These are phyloP conservation scores for Vigna trinervia DNA, from an alignment of 306 rosid species.

Conservation along the genomic window DNA sequence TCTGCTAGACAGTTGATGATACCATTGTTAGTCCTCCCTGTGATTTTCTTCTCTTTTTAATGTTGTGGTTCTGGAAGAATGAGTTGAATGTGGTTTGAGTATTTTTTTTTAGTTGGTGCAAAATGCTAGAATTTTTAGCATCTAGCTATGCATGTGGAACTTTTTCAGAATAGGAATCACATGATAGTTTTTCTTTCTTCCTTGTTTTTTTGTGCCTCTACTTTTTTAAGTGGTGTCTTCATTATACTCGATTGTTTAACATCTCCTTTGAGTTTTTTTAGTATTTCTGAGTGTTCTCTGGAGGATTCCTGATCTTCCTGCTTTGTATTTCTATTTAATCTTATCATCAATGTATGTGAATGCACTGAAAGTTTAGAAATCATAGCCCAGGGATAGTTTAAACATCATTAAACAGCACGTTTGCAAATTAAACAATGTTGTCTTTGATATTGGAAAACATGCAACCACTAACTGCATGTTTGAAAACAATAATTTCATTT, in stretches of 20 bases:
- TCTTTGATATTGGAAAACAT: neutral
- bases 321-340: neutral
- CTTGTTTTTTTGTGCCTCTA: neutral
- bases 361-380: neutral
- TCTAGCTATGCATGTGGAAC: neutral
- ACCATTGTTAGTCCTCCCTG: neutral
- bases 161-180: neutral
- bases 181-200: neutral
- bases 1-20: slow-evolving; percentile 12
- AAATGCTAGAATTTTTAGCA: no score
- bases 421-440: slow-evolving; percentile 5
- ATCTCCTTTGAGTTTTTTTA: neutral
- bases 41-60: neutral
- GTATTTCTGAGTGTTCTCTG: neutral
- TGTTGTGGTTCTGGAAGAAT: neutral
- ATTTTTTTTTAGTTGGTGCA: neutral
- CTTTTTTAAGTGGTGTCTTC: neutral
- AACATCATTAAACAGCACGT: neutral
- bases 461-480: neutral
- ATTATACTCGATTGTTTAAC: neutral
- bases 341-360: neutral
- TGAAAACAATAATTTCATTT: neutral
- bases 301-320: slow-evolving; percentile 8
- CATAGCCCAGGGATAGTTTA: neutral
- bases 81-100: neutral